Percentiles rank a stretch among this genome's conserved stretches.
Conservation (phyloP, 495 filamentous ascomycete genomes). For the Neurospora sp. region DNA sequence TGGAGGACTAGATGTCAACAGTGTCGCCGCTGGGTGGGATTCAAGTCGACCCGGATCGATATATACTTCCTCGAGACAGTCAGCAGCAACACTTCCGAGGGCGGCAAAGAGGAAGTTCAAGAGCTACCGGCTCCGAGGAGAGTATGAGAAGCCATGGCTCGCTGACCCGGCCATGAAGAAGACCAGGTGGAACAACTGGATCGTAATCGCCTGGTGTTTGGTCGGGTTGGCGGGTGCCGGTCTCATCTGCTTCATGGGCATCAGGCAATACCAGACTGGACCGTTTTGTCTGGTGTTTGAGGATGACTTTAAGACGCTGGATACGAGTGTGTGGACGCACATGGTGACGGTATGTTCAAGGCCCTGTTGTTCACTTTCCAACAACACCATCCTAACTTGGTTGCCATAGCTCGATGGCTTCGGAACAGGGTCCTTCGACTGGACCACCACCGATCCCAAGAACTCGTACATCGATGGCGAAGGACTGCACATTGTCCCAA, state of each 20-base stretch:
- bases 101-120: constrained; percentile 16
- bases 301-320: constrained; percentile 30
- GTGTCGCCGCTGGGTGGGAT: not conserved
- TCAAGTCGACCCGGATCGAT: constrained; percentile 1
- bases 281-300: constrained; percentile 25
- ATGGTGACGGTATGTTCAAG: constrained; percentile 16
- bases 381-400: not conserved
- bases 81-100: not conserved
- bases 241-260: constrained; percentile 18
- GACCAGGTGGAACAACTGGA: constrained; percentile 23
- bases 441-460: constrained; percentile 31
- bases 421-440: constrained; percentile 35
- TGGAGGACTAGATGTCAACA: not conserved
- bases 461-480: constrained; percentile 31
- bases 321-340: constrained; percentile 25
- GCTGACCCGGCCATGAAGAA: constrained; percentile 16
- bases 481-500: constrained; percentile 38
- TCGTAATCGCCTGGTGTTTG: constrained; percentile 24
- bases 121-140: constrained; percentile 24
- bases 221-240: constrained; percentile 20
- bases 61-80: constrained; percentile 1
- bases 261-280: constrained; percentile 6
- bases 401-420: constrained; percentile 25
- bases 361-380: not conserved
- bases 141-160: constrained; percentile 32